Percentiles rank a stretch among this genome's conserved stretches.
Conservation (phyloP, 2,329 filamentous ascomycete genomes). For the Emergomyces pasteurianus region DNA sequence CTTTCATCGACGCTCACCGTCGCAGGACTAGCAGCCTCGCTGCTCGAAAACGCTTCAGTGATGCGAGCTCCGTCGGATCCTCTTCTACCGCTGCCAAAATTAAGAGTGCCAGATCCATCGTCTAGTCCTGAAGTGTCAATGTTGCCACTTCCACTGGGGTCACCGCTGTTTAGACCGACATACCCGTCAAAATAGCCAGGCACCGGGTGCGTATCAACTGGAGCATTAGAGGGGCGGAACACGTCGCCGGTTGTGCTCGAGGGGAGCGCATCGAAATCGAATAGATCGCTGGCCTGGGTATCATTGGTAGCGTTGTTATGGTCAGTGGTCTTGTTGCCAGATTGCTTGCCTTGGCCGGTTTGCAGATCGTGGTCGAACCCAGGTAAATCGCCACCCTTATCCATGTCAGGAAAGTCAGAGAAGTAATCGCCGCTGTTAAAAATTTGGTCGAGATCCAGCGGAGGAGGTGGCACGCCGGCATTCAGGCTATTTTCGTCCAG, state of each 20-base stretch:
- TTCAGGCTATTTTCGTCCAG: conserved; percentile 33
- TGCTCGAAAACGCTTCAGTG: conserved; percentile 34
- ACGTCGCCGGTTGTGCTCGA: conserved; percentile 18
- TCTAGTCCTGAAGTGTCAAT: conserved; percentile 2
- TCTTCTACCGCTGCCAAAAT: background rate
- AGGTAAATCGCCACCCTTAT: conserved; percentile 15
- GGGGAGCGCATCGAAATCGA: conserved; percentile 30
- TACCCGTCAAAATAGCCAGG: conserved; percentile 25
- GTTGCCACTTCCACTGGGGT: conserved; percentile 8
- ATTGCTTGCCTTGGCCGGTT: background rate
- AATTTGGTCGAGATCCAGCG: conserved; percentile 46
- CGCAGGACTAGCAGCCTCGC: conserved; percentile 32
- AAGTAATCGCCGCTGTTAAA: conserved; percentile 47
- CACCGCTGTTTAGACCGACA: conserved; percentile 14
- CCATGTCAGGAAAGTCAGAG: conserved; percentile 27
- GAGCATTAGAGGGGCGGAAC: conserved; percentile 16
- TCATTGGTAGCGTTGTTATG: conserved; percentile 1
- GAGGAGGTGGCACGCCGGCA: conserved; percentile 30
- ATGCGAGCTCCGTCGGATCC: conserved; percentile 12
- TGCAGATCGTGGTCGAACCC: conserved; percentile 14
- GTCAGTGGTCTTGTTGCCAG: background rate
- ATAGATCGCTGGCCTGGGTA: conserved; percentile 26
- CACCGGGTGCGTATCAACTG: conserved; percentile 6
- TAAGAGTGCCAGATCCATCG: conserved; percentile 1
- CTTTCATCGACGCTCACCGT: conserved; percentile 22